These are phyloP conservation scores for Talaromyces liani DNA, from an alignment of 495 filamentous ascomycete genomes.

Conservation along the genomic window DNA sequence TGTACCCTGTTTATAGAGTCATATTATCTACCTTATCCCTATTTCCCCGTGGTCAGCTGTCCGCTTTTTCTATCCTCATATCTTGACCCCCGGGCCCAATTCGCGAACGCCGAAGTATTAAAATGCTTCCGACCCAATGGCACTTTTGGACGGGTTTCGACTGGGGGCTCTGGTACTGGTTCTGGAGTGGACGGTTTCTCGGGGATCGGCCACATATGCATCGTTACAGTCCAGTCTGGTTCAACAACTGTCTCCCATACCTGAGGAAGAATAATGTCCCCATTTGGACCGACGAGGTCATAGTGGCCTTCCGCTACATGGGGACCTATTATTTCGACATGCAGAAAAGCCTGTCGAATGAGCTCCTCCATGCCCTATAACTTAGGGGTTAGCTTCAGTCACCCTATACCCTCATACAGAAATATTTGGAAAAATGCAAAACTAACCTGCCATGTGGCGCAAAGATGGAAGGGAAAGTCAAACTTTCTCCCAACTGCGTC, in stretches of 20 bases:
- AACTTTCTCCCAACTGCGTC: slow-evolving; percentile 82
- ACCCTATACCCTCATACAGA: background rate
- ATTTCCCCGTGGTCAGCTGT: too few species aligned
- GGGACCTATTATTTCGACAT: slow-evolving; percentile 73
- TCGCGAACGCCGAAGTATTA: too few species aligned
- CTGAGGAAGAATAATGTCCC: slow-evolving; percentile 79
- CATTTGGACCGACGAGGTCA: slow-evolving; percentile 74
- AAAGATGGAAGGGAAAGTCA: slow-evolving; percentile 74
- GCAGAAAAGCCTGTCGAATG: slow-evolving; percentile 80
- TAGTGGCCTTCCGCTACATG: slow-evolving; percentile 85
- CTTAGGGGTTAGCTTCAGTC: background rate
- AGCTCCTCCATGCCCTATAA: slow-evolving; percentile 76
- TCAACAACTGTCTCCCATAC: slow-evolving; percentile 82
- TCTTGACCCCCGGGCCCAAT: too few species aligned
- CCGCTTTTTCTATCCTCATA: too few species aligned
- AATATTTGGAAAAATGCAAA: slow-evolving; percentile 8
- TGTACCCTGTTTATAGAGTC: background rate
- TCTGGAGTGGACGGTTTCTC: slow-evolving; percentile 34
- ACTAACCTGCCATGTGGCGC: slow-evolving; percentile 70
- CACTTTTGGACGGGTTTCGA: too few species aligned
- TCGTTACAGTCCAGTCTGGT: slow-evolving; percentile 82
- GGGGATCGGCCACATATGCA: slow-evolving; percentile 96
- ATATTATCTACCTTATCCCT: too few species aligned
- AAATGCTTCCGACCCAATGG: too few species aligned
- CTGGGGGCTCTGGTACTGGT: too few species aligned